Percentiles rank a stretch among this genome's conserved stretches.
Conservation (phyloP, 2,329 filamentous ascomycete genomes). For the Torrubiella hemipterigena region DNA sequence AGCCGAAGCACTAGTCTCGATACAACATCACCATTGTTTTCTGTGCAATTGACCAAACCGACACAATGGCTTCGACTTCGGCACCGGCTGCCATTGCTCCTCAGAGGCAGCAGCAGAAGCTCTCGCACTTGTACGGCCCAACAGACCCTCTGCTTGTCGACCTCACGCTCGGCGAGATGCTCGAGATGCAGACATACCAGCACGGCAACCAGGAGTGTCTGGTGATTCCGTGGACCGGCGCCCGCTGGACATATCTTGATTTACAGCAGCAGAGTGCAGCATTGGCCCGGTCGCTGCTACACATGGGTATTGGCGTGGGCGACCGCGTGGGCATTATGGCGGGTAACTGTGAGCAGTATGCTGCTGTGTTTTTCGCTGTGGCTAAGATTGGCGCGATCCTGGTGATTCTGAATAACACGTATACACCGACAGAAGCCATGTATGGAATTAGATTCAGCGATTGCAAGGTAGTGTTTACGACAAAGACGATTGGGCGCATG, state of each 20-base stretch:
- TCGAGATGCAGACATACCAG: conserved; percentile 57
- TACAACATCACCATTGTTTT: too few relatives aligned
- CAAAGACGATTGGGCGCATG: conserved; percentile 52
- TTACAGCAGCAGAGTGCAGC: conserved; percentile 49
- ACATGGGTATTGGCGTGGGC: conserved; percentile 53
- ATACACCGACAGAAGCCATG: conserved; percentile 60
- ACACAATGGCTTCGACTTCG: too few relatives aligned
- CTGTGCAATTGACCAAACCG: conserved; percentile 11
- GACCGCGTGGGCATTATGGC: conserved; percentile 69
- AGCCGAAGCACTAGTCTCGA: too few relatives aligned
- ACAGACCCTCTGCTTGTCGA: conserved; percentile 58
- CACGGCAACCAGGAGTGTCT: conserved; percentile 57
- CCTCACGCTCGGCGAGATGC: conserved; percentile 58
- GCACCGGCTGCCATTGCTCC: too few relatives aligned
- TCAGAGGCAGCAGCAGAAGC: conserved; percentile 21
- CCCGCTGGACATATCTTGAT: conserved; percentile 60
- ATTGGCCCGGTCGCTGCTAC: conserved; percentile 53
- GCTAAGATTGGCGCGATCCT: conserved; percentile 55
- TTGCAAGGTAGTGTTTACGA: conserved; percentile 64
- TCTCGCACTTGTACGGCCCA: conserved; percentile 55
- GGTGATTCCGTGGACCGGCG: conserved; percentile 64
- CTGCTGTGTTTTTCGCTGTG: conserved; percentile 62
- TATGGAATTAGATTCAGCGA: conserved; percentile 61
- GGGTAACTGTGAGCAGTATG: conserved; percentile 71
- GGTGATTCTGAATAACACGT: conserved; percentile 74